Evolutionary conservation across 2,329 filamentous ascomycete genomes (phyloP).

Genomic region (Drechmeria coniospora): DNA sequence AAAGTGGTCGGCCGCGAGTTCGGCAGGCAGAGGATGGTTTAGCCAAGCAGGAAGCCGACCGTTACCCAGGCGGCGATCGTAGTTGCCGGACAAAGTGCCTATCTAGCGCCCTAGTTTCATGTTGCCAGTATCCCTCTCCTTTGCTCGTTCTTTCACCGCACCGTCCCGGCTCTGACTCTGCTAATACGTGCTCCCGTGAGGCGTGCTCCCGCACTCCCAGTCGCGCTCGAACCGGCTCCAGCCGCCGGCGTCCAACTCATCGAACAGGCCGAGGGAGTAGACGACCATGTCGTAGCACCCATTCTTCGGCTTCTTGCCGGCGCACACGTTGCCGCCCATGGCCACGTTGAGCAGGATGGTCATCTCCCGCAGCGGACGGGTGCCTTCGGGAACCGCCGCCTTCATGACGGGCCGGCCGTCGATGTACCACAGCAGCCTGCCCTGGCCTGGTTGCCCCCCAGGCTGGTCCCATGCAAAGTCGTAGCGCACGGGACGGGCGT

Average conservation of each 20-base stretch:
- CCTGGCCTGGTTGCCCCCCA: slow-evolving; percentile 26
- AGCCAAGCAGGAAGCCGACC: too few species aligned
- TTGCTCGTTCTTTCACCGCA: too few species aligned
- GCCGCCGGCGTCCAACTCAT: slow-evolving; percentile 34
- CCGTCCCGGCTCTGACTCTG: too few species aligned
- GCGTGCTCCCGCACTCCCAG: slow-evolving; percentile 20
- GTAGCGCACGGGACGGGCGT: slow-evolving; percentile 30
- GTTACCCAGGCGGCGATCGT: too few species aligned
- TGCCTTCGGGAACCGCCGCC: slow-evolving; percentile 33
- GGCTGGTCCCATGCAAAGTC: slow-evolving; percentile 41
- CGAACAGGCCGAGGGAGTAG: slow-evolving; percentile 33
- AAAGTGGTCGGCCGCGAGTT: too few species aligned
- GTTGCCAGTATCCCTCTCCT: too few species aligned
- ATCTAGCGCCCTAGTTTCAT: too few species aligned
- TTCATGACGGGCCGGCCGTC: slow-evolving; percentile 43
- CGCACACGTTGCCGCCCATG: slow-evolving; percentile 45
- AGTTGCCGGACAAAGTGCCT: too few species aligned
- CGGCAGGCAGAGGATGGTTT: too few species aligned
- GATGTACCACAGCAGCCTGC: slow-evolving; percentile 41
- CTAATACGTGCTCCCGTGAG: slow-evolving; percentile 19
- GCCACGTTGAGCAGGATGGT: slow-evolving; percentile 43
- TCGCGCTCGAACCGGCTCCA: slow-evolving; percentile 38
- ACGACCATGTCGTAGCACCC: slow-evolving; percentile 42
- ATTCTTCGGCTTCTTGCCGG: slow-evolving; percentile 32
- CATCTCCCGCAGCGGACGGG: slow-evolving; percentile 38